Evolutionary conservation across 805 yeast genomes (phyloP).

Genomic region (Ogataea salicorniae): DNA sequence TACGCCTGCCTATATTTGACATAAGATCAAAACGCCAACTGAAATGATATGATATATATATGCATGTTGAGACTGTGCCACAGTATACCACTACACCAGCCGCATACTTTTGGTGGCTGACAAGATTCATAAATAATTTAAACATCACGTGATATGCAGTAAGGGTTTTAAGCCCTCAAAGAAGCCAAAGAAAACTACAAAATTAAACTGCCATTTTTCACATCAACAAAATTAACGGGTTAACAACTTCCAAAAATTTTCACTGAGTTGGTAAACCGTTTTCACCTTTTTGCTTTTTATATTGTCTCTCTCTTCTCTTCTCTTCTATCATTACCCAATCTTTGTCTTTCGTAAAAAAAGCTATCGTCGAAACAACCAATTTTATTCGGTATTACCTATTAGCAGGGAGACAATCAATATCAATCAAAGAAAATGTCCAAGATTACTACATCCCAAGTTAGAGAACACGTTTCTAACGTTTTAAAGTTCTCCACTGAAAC

Average conservation of each 20-base stretch:
- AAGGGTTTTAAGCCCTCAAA: slow-evolving; percentile 6
- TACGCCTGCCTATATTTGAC: no score
- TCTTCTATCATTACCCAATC: neutral
- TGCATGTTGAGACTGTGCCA: neutral
- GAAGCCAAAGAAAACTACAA: no score
- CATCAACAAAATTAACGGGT: no score
- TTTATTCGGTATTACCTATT: slow-evolving; percentile 33
- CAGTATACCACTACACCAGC: neutral
- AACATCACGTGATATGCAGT: slow-evolving; percentile 13
- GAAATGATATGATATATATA: neutral
- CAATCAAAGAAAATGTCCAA: slow-evolving; percentile 60
- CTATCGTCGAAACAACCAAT: slow-evolving; percentile 49
- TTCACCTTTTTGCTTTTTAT: neutral
- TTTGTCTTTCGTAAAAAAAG: slow-evolving; percentile 1
- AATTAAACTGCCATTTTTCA: no score
- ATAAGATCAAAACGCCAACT: no score
- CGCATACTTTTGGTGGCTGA: neutral
- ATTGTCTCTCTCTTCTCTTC: neutral
- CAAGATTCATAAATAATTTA: no score
- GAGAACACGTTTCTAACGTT: slow-evolving; percentile 93
- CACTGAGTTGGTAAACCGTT: neutral
- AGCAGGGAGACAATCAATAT: slow-evolving; percentile 69
- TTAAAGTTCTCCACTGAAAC: slow-evolving; percentile 86
- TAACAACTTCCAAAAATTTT: neutral
- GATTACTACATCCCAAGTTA: slow-evolving; percentile 87